Percentiles rank a stretch among this genome's conserved stretches.
Conservation (phyloP, 2,329 filamentous ascomycete genomes). For the Neofusicoccum umdonicola region DNA sequence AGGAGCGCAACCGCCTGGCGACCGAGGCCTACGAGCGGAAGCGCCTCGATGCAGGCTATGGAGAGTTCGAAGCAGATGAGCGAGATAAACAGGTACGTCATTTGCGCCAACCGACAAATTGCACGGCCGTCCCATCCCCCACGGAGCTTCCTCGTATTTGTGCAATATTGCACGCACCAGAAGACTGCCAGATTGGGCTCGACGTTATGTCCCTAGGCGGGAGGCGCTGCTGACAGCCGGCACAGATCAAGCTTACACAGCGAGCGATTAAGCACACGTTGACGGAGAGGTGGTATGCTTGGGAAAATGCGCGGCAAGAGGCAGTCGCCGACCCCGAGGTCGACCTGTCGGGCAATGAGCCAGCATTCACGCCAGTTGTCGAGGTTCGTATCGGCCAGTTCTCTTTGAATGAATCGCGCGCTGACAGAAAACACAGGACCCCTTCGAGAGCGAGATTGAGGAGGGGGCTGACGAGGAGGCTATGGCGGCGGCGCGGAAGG, state of each 20-base stretch:
- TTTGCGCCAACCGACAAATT: neutral
- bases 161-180: conserved; percentile 9
- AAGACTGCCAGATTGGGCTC: neutral
- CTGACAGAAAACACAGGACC: neutral
- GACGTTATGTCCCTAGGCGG: neutral
- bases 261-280: conserved; percentile 78
- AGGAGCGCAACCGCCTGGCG: conserved; percentile 85
- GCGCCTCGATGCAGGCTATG: conserved; percentile 69
- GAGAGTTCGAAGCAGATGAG: conserved; percentile 62
- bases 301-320: conserved; percentile 67
- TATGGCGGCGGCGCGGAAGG: neutral
- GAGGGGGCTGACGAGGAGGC: neutral
- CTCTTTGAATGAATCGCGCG: neutral
- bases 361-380: conserved; percentile 1
- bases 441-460: neutral
- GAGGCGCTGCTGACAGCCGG: neutral
- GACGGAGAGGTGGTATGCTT: conserved; percentile 85
- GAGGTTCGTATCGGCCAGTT: conserved; percentile 5
- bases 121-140: neutral
- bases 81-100: conserved; percentile 65
- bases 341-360: conserved; percentile 43
- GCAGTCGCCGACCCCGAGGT: conserved; percentile 50
- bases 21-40: conserved; percentile 70
- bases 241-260: conserved; percentile 73
- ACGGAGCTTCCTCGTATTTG: conserved; percentile 1